These are phyloP conservation scores for Boechera retrofracta DNA, from an alignment of 345 rosid species.

Conservation along the genomic window DNA sequence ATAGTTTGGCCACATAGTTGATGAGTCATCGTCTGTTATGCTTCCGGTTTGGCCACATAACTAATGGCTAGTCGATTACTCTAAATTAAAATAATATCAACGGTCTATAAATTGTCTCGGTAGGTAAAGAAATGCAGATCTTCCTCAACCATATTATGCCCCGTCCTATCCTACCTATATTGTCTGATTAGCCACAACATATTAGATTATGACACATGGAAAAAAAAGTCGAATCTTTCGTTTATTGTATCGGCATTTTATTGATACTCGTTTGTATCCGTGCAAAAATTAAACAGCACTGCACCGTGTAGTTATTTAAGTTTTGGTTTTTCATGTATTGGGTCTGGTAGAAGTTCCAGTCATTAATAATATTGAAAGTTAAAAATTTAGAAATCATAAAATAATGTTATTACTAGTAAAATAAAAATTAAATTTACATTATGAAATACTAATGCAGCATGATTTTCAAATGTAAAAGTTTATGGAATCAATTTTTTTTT, in stretches of 20 bases:
- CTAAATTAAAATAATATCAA: constrained; percentile 24
- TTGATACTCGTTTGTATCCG: constrained; percentile 6
- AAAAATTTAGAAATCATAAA: background rate
- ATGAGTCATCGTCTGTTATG: constrained; percentile 42
- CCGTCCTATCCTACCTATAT: constrained; percentile 11
- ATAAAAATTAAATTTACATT: background rate
- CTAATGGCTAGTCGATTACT: constrained; percentile 11
- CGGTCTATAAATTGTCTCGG: constrained; percentile 38
- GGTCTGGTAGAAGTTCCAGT: background rate
- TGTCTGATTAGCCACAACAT: constrained; percentile 27
- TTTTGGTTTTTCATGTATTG: background rate
- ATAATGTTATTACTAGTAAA: background rate
- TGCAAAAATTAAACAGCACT: background rate
- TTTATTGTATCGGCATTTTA: constrained; percentile 21
- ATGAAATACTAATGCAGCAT: background rate
- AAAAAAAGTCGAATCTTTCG: constrained; percentile 4
- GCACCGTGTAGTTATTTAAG: constrained; percentile 18
- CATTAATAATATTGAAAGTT: background rate
- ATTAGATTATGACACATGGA: constrained; percentile 16
- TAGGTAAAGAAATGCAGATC: constrained; percentile 44
- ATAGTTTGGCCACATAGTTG: constrained; percentile 32
- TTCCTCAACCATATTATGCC: constrained; percentile 44
- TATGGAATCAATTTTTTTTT: background rate
- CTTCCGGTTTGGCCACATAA: constrained; percentile 40
- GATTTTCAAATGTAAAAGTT: background rate